Percentiles rank a stretch among this genome's conserved stretches.
Evolutionary conservation across 2,329 filamentous ascomycete species (phyloP).

Genomic region (Penicillium glabrum): DNA sequence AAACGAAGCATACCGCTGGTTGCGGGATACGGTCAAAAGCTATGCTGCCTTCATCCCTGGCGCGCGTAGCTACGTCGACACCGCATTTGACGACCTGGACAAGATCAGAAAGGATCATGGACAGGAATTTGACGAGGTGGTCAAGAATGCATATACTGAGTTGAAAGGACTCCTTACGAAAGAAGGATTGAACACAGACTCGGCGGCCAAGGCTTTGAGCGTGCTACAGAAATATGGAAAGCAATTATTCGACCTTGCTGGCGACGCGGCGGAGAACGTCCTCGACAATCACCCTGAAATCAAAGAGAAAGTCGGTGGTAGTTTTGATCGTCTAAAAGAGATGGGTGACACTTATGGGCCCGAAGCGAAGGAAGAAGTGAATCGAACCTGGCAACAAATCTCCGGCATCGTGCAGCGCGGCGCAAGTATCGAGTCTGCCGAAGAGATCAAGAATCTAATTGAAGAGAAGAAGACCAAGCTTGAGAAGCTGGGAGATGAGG

Average conservation of each 20-base stretch:
- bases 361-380: conserved; percentile 73
- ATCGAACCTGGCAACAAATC: conserved; percentile 67
- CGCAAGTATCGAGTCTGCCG: conserved; percentile 52
- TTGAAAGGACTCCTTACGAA: neutral
- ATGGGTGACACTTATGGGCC: conserved; percentile 70
- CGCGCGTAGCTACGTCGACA: conserved; percentile 66
- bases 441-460: conserved; percentile 60
- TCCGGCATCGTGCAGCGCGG: conserved; percentile 44
- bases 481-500: conserved; percentile 67
- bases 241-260: conserved; percentile 63
- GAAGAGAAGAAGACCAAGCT: conserved; percentile 70
- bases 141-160: conserved; percentile 37
- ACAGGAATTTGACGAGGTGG: conserved; percentile 68
- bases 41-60: conserved; percentile 74
- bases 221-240: conserved; percentile 58
- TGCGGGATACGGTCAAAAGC: conserved; percentile 65
- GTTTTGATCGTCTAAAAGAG: conserved; percentile 67
- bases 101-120: conserved; percentile 66
- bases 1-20: conserved; percentile 65
- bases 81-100: conserved; percentile 69
- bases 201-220: neutral
- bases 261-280: conserved; percentile 41
- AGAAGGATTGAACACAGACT: neutral
- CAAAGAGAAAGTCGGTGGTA: conserved; percentile 70
- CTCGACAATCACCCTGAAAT: conserved; percentile 48